Conservation (phyloP, 2,329 filamentous ascomycete genomes). For the Colletotrichum lindemuthianum region DNA sequence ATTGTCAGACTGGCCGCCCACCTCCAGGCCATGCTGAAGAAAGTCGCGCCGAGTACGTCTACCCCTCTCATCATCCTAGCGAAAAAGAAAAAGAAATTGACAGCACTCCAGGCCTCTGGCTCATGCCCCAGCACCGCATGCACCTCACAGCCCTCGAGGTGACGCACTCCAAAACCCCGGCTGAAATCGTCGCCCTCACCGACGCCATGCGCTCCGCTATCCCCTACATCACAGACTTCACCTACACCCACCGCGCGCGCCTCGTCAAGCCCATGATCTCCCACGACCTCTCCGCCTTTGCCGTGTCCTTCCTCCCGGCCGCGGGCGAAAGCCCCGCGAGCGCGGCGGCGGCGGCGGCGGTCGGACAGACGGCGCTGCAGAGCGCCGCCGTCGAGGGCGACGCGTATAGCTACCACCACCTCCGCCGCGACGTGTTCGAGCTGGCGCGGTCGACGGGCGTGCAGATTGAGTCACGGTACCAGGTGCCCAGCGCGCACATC, state of each 20-base stretch:
- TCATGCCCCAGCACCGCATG: slow-evolving; percentile 81
- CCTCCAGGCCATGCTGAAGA: slow-evolving; percentile 74
- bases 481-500: slow-evolving; percentile 89
- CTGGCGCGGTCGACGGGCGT: slow-evolving; percentile 70
- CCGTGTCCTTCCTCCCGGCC: slow-evolving; percentile 87
- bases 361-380: slow-evolving; percentile 37
- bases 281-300: slow-evolving; percentile 86
- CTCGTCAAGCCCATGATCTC: slow-evolving; percentile 85
- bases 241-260: slow-evolving; percentile 73
- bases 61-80: not conserved
- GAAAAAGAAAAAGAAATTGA: slow-evolving; percentile 17
- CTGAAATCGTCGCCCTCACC: slow-evolving; percentile 74
- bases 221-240: slow-evolving; percentile 71
- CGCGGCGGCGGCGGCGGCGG: slow-evolving; percentile 52
- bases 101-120: slow-evolving; percentile 74
- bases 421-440: slow-evolving; percentile 80
- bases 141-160: slow-evolving; percentile 90
- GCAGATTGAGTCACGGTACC: slow-evolving; percentile 81
- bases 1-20: slow-evolving; percentile 73
- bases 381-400: slow-evolving; percentile 62
- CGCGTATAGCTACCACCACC: slow-evolving; percentile 87
- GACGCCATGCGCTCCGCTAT: slow-evolving; percentile 65
- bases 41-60: slow-evolving; percentile 74
- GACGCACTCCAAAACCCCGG: slow-evolving; percentile 78
- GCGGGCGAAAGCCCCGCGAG: slow-evolving; percentile 65